Percentiles rank a stretch among this genome's conserved stretches.
Conservation (phyloP, 306 rosid species). For the Astragalus membranaceus region DNA sequence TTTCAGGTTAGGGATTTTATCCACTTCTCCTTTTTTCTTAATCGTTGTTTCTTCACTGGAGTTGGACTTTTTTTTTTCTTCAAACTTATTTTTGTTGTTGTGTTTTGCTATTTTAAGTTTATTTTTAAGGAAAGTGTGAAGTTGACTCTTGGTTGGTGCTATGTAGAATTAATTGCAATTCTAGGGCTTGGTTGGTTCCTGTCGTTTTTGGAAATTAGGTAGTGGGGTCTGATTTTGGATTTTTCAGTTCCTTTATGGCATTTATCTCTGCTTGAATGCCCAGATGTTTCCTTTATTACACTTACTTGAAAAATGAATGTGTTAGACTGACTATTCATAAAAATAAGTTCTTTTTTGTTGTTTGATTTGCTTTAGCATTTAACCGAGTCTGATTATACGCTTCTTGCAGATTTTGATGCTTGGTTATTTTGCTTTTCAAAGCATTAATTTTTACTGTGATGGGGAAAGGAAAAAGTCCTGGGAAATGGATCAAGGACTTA, state of each 20-base stretch:
- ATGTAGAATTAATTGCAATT: constrained; percentile 7
- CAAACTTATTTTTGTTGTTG: background rate
- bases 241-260: background rate
- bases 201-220: constrained; percentile 3
- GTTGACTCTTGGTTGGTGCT: constrained; percentile 15
- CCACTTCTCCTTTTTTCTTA: background rate
- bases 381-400: background rate
- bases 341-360: background rate
- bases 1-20: constrained; percentile 8
- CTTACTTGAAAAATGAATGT: background rate
- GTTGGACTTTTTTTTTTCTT: background rate
- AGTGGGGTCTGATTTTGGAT: background rate
- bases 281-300: background rate
- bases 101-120: background rate
- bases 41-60: background rate
- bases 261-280: background rate
- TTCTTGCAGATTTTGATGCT: constrained; percentile 32
- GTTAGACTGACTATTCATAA: background rate
- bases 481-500: constrained; percentile 80
- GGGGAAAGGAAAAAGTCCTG: constrained; percentile 92
- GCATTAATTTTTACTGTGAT: constrained; percentile 25
- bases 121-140: constrained; percentile 7
- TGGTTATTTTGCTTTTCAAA: constrained; percentile 20
- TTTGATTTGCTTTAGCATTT: constrained; percentile 4
- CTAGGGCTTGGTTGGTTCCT: background rate